Conservation (phyloP, 768 basidiomycete species). For the Boletus rex-veris region DNA sequence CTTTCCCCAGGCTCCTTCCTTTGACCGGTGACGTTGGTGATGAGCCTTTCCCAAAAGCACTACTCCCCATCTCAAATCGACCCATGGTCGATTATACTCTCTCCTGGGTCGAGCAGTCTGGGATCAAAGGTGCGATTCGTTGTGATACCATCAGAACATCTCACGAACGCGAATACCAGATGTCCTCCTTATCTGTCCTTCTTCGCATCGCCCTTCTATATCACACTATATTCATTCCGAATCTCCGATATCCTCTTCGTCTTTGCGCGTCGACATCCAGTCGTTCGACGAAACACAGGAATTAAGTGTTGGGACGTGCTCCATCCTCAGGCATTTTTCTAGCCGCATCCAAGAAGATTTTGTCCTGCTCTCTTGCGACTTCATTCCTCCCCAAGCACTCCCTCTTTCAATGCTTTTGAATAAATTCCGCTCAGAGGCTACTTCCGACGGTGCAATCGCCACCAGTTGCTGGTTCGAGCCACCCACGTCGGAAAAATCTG, state of each 20-base stretch:
- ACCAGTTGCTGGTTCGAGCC: slow-evolving; percentile 64
- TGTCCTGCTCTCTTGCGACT: slow-evolving; percentile 87
- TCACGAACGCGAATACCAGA: slow-evolving; percentile 44
- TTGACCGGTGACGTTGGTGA: slow-evolving; percentile 77
- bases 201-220: slow-evolving; percentile 68
- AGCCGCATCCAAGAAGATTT: slow-evolving; percentile 79
- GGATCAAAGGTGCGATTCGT: slow-evolving; percentile 62
- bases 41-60: slow-evolving; percentile 79
- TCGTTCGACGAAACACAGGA: slow-evolving; percentile 75
- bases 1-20: slow-evolving; percentile 56
- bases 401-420: slow-evolving; percentile 69
- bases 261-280: slow-evolving; percentile 73
- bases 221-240: slow-evolving; percentile 85
- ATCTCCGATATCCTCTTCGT: slow-evolving; percentile 55
- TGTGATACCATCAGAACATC: slow-evolving; percentile 3
- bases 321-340: slow-evolving; percentile 74
- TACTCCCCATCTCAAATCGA: slow-evolving; percentile 83
- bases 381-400: slow-evolving; percentile 74
- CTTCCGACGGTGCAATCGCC: slow-evolving; percentile 59
- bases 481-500: slow-evolving; percentile 49
- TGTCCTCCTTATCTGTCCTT: slow-evolving; percentile 82
- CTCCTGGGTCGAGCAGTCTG: slow-evolving; percentile 83
- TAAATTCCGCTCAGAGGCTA: slow-evolving; percentile 73
- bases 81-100: slow-evolving; percentile 84
- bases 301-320: slow-evolving; percentile 64